These are phyloP conservation scores for Pestalotiopsis sp. DNA, from an alignment of 2,329 filamentous ascomycete genomes.

Conservation along the genomic window DNA sequence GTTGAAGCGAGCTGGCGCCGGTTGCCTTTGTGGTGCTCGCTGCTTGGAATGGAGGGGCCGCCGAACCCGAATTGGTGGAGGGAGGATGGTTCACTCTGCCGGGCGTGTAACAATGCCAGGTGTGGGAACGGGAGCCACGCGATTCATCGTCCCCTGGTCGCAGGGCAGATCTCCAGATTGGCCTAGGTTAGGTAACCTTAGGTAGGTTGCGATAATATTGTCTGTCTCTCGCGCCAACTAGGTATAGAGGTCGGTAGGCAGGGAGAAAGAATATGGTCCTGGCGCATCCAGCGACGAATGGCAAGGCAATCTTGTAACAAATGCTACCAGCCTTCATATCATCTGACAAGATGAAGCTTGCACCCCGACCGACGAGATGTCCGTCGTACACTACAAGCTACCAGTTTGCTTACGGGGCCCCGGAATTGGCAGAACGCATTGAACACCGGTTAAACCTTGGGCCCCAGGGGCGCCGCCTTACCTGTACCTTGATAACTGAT, in stretches of 20 bases:
- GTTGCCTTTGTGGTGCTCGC: background rate
- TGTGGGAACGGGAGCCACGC: conserved; percentile 10
- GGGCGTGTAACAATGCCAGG: conserved; percentile 17
- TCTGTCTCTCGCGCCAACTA: background rate
- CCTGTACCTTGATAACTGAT: background rate
- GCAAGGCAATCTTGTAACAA: background rate
- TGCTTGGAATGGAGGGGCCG: conserved; percentile 8
- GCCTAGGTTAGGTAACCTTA: background rate
- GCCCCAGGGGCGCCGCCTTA: background rate
- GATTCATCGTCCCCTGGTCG: conserved; percentile 10
- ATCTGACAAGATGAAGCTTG: background rate
- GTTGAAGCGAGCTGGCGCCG: conserved; percentile 22
- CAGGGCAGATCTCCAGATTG: conserved; percentile 12
- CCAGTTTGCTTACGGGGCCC: background rate
- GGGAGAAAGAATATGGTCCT: background rate
- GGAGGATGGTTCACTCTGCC: conserved; percentile 4
- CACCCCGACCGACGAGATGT: background rate
- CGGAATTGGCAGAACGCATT: background rate
- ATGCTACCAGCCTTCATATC: background rate
- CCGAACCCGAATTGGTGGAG: background rate
- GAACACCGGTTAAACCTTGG: conserved; percentile 6
- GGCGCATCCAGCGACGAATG: background rate
- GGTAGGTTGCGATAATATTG: background rate
- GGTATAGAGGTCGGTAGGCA: too few species aligned
- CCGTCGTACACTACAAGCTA: background rate